Evolutionary conservation across 768 basidiomycete genomes (phyloP), one percentile per base, ranked within the genome.

Genomic region (Mycena rebaudengoi): DNA sequence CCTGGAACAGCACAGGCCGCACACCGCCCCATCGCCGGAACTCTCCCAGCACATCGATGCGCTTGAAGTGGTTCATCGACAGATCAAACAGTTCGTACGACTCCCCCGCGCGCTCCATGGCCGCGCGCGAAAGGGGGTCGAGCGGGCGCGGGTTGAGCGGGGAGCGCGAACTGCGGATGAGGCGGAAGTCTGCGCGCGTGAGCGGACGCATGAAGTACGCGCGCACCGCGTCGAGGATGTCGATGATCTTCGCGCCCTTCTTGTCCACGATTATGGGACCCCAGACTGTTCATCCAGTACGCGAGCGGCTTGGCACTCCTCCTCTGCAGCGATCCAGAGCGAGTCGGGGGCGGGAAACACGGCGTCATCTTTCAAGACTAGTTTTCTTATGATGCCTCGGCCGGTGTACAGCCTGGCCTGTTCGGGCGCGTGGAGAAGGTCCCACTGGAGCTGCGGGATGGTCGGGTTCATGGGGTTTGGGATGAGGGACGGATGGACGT

Each of bases 41-140:
- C 37, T 77, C 76, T 1, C 85, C 86, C 30, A 88, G 66, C 46
- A 80, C 78, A 71, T 89, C 88, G 40, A 83, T 79, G 33, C 88
- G 78, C 65, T 71, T 79, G 53, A 82, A 83, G 49, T 78, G 71
- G 39, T 64, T 65, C 32, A 77, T 68, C 40, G 82, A 80, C 56
- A 81, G 79, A 2, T 70, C 78, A 13, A 75, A 71, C 8, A 88
- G 64, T 26, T 80, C 80, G 55, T 69, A 69, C 7, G 80, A 77
- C 21, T 80, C 76, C 26, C 71, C 71, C 51, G 79, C 79, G 57
- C 86, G 80, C 28, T 70, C 55, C 39, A 68, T 61, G 20, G 75
- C 76, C 12, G 80, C 73, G 28, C 49, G 53, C 7, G 67, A 66
- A 29, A 83, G 70, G 11, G 62, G 48, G 12, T 18, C n/a, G 26